A percentile compares a stretch with the other conserved stretches of the same genome.
Evolutionary conservation across 2,329 filamentous ascomycete genomes (phyloP).

Genomic region (Xylariaceae sp.): DNA sequence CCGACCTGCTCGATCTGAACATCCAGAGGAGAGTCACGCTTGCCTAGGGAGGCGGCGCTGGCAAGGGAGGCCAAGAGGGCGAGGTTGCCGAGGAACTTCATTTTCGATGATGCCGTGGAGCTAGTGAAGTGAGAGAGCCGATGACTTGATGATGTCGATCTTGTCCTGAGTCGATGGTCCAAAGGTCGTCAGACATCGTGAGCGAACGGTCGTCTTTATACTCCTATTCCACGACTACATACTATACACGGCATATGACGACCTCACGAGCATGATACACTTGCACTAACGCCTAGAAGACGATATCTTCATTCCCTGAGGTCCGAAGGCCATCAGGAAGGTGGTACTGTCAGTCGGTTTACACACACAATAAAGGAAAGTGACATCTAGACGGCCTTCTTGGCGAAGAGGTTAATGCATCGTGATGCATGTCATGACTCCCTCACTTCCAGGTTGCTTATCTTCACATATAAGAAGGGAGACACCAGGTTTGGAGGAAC

Average conservation of each 20-base stretch:
- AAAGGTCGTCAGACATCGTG: constrained; percentile 13
- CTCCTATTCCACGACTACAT: background rate
- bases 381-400: constrained; percentile 13
- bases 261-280: background rate
- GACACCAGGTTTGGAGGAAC: background rate
- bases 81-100: constrained; percentile 38
- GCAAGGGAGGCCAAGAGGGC: constrained; percentile 35
- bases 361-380: constrained; percentile 20
- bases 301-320: constrained; percentile 6
- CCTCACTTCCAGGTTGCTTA: constrained; percentile 2
- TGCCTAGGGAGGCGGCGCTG: constrained; percentile 33
- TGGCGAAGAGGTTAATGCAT: constrained; percentile 9
- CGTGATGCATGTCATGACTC: constrained; percentile 2
- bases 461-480: background rate
- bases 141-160: constrained; percentile 20
- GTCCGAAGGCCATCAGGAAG: constrained; percentile 16
- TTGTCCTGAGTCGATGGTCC: constrained; percentile 15
- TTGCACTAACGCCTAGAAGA: constrained; percentile 4
- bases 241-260: no score
- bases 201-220: constrained; percentile 18
- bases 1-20: constrained; percentile 44
- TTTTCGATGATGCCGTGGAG: constrained; percentile 23
- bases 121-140: constrained; percentile 5
- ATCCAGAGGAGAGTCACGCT: constrained; percentile 39
- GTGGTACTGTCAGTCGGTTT: constrained; percentile 11